A percentile compares a stretch with the other conserved stretches of the same genome.
Evolutionary conservation across 1,284 basidiomycete species (phyloP).

Genomic region (Cutaneotrichosporon sp.): DNA sequence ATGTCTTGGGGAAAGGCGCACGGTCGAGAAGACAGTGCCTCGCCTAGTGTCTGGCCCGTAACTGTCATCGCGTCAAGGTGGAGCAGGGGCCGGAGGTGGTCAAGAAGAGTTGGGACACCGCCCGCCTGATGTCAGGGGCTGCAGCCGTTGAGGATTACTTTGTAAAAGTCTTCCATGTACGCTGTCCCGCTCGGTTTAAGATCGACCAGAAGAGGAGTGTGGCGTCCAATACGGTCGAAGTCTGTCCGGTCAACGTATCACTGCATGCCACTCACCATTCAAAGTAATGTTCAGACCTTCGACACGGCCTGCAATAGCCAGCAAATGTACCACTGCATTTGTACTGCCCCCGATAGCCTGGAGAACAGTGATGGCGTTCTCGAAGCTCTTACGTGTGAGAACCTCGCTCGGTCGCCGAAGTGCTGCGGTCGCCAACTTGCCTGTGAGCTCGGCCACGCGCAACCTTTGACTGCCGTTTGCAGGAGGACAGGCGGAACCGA

Average conservation of each 20-base stretch:
- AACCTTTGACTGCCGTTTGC: constrained; percentile 39
- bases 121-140: constrained; percentile 33
- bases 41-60: constrained; percentile 43
- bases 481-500: constrained; percentile 40
- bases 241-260: constrained; percentile 19
- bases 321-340: constrained; percentile 50
- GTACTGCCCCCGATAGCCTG: constrained; percentile 51
- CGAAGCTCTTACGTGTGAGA: constrained; percentile 47
- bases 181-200: constrained; percentile 50
- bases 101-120: constrained; percentile 45
- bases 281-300: constrained; percentile 46
- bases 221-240: constrained; percentile 46
- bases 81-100: constrained; percentile 27
- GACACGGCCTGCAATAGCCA: constrained; percentile 50
- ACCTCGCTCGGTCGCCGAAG: constrained; percentile 46
- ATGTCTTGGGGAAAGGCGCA: constrained; percentile 25
- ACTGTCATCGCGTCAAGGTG: constrained; percentile 40
- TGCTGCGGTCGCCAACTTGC: constrained; percentile 21
- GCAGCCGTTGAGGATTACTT: constrained; percentile 8
- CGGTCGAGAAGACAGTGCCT: constrained; percentile 30
- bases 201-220: constrained; percentile 49
- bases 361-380: constrained; percentile 50
- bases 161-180: constrained; percentile 51
- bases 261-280: constrained; percentile 26
- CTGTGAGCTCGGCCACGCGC: constrained; percentile 40